These are phyloP conservation scores for Paramecium primaurelia DNA, from an alignment of 73 alveolate genomes.

Conservation along the genomic window DNA sequence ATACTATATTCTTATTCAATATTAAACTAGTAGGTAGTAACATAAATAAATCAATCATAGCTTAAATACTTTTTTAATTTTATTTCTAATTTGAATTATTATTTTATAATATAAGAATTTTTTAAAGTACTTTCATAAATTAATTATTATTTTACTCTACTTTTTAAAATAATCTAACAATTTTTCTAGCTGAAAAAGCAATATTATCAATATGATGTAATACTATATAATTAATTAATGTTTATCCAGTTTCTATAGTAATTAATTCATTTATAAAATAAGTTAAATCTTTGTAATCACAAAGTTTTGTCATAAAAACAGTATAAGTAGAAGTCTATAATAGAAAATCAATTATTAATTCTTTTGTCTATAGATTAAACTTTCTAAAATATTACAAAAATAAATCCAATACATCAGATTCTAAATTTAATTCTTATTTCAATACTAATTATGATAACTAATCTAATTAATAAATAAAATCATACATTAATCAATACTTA, in stretches of 20 bases:
- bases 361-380: neutral
- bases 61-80: neutral
- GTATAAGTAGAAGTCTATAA: neutral
- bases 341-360: neutral
- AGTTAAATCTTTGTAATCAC: neutral
- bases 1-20: neutral
- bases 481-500: slow-evolving; percentile 12
- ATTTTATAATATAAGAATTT: neutral
- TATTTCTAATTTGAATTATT: neutral
- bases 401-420: neutral
- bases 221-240: neutral
- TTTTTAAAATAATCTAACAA: neutral
- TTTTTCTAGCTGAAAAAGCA: neutral
- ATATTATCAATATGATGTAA: slow-evolving; percentile 7
- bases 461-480: neutral
- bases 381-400: neutral
- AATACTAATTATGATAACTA: neutral
- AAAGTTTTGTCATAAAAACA: neutral
- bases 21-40: neutral
- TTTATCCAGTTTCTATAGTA: neutral
- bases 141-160: neutral
- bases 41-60: slow-evolving; percentile 19
- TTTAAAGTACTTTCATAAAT: neutral
- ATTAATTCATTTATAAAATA: neutral
- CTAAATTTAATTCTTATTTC: neutral